Conservation (phyloP, 1,284 basidiomycete genomes). For the Trichosporon sp. region DNA sequence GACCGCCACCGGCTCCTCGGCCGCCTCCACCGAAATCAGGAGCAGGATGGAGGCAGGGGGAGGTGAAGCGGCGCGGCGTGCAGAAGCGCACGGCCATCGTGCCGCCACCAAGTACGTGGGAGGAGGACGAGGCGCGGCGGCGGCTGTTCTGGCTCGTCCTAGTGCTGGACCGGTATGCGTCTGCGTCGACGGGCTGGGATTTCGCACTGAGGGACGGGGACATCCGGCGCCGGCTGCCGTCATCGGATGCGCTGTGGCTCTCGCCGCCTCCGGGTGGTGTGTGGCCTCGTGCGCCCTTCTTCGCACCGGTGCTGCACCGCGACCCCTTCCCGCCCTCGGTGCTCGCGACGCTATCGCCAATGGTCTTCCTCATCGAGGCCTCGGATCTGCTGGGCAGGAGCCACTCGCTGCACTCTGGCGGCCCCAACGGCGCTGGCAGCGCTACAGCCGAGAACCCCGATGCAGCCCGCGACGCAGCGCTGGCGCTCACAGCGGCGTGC, state of each 20-base stretch:
- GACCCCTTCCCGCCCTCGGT: conserved; percentile 13
- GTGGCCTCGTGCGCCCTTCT: conserved; percentile 20
- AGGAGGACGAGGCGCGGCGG: conserved; percentile 44
- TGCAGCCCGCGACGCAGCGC: conserved; percentile 33
- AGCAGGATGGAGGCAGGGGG: not conserved
- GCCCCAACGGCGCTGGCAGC: too few relatives aligned
- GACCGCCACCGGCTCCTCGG: too few relatives aligned
- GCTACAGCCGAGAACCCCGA: too few relatives aligned
- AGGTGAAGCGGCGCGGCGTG: conserved; percentile 16
- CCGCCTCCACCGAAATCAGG: too few relatives aligned
- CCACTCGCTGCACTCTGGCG: conserved; percentile 39
- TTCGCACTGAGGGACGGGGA: conserved; percentile 46
- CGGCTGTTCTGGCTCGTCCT: conserved; percentile 48
- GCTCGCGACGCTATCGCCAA: conserved; percentile 30
- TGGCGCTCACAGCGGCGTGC: conserved; percentile 35
- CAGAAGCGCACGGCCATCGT: conserved; percentile 43
- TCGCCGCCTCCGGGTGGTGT: not conserved
- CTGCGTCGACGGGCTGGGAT: conserved; percentile 46
- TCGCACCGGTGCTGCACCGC: conserved; percentile 36
- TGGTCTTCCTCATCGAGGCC: conserved; percentile 45
- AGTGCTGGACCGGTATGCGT: conserved; percentile 46
- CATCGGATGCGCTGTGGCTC: conserved; percentile 40
- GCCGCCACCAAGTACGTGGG: conserved; percentile 38
- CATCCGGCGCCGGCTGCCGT: conserved; percentile 42
- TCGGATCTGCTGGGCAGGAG: conserved; percentile 44